Evolutionary conservation across 805 yeast genomes (phyloP).

Genomic region (Cyberlindnera maritima): DNA sequence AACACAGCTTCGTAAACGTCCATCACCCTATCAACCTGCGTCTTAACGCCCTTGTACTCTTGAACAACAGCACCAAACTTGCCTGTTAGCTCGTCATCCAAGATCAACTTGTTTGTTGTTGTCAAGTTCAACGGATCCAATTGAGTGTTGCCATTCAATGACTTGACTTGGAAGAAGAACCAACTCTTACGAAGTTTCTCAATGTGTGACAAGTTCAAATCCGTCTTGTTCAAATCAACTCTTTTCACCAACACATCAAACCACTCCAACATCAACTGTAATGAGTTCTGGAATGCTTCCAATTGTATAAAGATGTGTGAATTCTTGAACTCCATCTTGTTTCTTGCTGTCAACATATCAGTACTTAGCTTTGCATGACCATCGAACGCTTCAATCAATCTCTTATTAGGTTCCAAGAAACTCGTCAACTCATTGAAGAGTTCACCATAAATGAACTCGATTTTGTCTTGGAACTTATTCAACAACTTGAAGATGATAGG

Average conservation of each 20-base stretch:
- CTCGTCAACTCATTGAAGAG: constrained; percentile 21
- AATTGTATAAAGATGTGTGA: constrained; percentile 32
- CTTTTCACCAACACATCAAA: constrained; percentile 16
- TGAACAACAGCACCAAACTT: constrained; percentile 14
- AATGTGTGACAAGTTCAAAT: constrained; percentile 26
- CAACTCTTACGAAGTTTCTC: constrained; percentile 35
- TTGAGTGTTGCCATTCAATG: constrained; percentile 15
- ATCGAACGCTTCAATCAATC: constrained; percentile 14
- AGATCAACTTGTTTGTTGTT: constrained; percentile 18
- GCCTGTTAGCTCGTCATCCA: constrained; percentile 19
- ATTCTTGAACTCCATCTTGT: constrained; percentile 23
- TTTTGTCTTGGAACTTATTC: constrained; percentile 22
- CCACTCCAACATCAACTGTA: constrained; percentile 31
- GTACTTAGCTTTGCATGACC: constrained; percentile 6
- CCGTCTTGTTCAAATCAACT: constrained; percentile 27
- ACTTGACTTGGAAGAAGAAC: constrained; percentile 39
- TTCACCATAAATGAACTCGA: constrained; percentile 24
- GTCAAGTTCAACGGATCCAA: constrained; percentile 16
- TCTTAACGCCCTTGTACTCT: constrained; percentile 11
- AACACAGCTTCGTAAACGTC: constrained; percentile 5
- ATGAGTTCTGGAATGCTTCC: constrained; percentile 37
- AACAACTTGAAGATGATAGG: constrained; percentile 24
- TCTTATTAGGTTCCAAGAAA: constrained; percentile 26
- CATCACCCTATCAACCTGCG: constrained; percentile 7
- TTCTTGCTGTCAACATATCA: constrained; percentile 10